These are phyloP conservation scores for Musa itinerans DNA, from an alignment of 176 grass and related monocot genomes.

Conservation along the genomic window DNA sequence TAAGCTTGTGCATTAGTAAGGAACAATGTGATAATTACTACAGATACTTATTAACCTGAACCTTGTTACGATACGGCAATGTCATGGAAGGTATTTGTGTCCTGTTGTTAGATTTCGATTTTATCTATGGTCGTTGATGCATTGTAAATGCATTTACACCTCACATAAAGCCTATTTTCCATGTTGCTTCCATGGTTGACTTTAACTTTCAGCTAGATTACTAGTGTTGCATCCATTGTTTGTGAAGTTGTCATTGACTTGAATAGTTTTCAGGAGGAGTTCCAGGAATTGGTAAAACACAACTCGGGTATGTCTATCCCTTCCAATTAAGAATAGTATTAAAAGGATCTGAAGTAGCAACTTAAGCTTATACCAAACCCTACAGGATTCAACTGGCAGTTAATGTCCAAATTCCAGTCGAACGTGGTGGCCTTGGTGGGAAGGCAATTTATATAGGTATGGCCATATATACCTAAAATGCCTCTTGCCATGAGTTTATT, in stretches of 20 bases:
- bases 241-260: neutral
- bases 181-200: neutral
- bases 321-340: slow-evolving; percentile 9
- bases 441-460: slow-evolving; percentile 95
- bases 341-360: slow-evolving; percentile 3
- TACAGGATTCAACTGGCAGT: slow-evolving; percentile 86
- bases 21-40: neutral
- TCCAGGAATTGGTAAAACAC: slow-evolving; percentile 95
- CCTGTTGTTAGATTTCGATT: neutral
- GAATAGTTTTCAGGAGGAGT: slow-evolving; percentile 65
- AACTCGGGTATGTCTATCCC: slow-evolving; percentile 58
- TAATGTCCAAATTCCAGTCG: slow-evolving; percentile 85
- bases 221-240: neutral
- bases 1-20: neutral
- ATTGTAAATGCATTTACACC: neutral
- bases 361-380: slow-evolving; percentile 19
- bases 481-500: neutral
- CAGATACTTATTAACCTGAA: neutral
- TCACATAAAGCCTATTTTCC: neutral
- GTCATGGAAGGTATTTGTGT: neutral
- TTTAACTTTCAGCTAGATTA: neutral
- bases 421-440: slow-evolving; percentile 79
- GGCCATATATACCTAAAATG: neutral
- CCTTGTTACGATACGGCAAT: neutral
- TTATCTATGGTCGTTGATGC: neutral